Evolutionary conservation across 1,284 basidiomycete genomes (phyloP), one percentile per base, ranked within the genome.

Genomic region (Puccinia brachypodii): DNA sequence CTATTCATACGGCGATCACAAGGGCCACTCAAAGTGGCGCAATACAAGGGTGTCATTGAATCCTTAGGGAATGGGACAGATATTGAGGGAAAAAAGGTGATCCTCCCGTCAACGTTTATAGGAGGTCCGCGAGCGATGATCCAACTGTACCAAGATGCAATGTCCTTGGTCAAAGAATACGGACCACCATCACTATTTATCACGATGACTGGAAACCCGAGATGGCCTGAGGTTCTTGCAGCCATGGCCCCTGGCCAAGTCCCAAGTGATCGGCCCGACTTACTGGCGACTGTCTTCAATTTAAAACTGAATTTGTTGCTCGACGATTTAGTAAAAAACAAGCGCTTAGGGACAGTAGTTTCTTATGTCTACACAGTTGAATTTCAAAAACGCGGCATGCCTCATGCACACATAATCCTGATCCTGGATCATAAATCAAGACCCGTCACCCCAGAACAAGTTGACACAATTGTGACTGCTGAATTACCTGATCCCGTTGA

Each of bases 161-260:
- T 88, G 3, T 85, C 86, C 0, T 84, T 88, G 82, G 87, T 87
- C 0, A 82, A 84, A 0, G 71, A 78, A 0, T 83, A 72, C 53
- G 87, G 87, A 1, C 80, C 75, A 13, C 87, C 87, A 0, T 87
- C 86, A 3, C 87, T 88, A 66, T 89, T 88, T 83, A 83, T 88
- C 75, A 88, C 87, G 0, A 85, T 88, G 85, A 88, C 87, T 0
- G 87, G 87, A 83, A 88, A 88, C 82, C 66, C 38, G 9, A 22
- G 50, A 3, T 53, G 40, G n/a, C n/a, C 44, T 25, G 66, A 56
- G 36, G 11, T 58, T 31, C 69, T 36, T 3, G 71, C 42, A 0
- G 83, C 84, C n/a, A n/a, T n/a, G n/a, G n/a, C n/a, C n/a, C n/a
- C n/a, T n/a, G n/a, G n/a, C n/a, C n/a, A 83, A 62, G 4, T 11